Percentiles rank a stretch among this genome's conserved stretches.
These are phyloP conservation scores for Colletotrichum orchidophilum DNA, from an alignment of 2,329 filamentous ascomycete genomes.

Conservation along the genomic window DNA sequence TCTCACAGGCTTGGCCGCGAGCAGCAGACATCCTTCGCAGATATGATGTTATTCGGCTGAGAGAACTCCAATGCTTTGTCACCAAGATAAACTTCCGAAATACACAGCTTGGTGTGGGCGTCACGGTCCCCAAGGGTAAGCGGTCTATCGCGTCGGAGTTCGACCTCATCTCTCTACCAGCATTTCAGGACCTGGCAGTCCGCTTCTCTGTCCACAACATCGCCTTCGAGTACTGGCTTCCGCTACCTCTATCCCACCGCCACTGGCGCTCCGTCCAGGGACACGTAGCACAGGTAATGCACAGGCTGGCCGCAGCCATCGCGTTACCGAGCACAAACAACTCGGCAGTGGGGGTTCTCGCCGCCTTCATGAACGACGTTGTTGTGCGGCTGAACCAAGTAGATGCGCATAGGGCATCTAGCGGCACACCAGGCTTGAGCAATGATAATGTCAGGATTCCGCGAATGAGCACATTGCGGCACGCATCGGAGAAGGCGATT, in stretches of 20 bases:
- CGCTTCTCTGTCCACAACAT: slow-evolving; percentile 53
- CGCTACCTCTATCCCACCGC: slow-evolving; percentile 53
- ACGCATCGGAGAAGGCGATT: slow-evolving; percentile 62
- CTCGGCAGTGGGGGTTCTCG: slow-evolving; percentile 46
- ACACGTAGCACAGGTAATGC: slow-evolving; percentile 34
- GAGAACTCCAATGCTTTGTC: slow-evolving; percentile 58
- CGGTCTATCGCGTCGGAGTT: slow-evolving; percentile 55
- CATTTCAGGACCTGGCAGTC: slow-evolving; percentile 46
- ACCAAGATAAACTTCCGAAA: slow-evolving; percentile 51
- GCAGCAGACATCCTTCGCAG: slow-evolving; percentile 45
- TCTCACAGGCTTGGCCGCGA: slow-evolving; percentile 48
- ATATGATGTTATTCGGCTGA: slow-evolving; percentile 49
- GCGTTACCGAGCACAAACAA: slow-evolving; percentile 31
- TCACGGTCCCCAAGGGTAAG: slow-evolving; percentile 40
- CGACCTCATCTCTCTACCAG: slow-evolving; percentile 55
- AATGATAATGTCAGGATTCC: not conserved
- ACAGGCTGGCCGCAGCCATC: slow-evolving; percentile 38
- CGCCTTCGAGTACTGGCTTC: slow-evolving; percentile 53
- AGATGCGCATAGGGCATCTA: not conserved
- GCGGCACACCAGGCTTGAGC: not conserved
- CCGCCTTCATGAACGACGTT: slow-evolving; percentile 60
- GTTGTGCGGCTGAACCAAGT: slow-evolving; percentile 56
- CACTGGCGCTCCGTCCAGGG: slow-evolving; percentile 53
- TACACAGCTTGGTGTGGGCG: slow-evolving; percentile 54
- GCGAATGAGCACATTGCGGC: slow-evolving; percentile 50